A percentile compares a stretch with the other conserved stretches of the same genome.
Evolutionary conservation across 306 rosid species (phyloP).

Genomic region (Gynostemma pentaphyllum): DNA sequence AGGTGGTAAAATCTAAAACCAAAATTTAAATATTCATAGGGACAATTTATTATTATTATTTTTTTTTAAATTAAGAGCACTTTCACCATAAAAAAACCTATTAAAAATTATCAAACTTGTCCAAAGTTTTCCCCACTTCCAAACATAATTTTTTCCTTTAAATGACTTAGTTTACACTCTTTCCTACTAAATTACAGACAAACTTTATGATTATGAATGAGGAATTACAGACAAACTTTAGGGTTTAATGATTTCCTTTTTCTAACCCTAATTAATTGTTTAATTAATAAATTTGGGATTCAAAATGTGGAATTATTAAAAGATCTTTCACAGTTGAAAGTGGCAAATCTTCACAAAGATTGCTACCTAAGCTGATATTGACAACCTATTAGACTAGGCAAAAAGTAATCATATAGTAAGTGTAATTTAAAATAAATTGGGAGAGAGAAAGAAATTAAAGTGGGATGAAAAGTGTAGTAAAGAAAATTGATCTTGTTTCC

Average conservation of each 20-base stretch:
- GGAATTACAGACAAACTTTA: background rate
- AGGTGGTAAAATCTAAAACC: conserved; percentile 5
- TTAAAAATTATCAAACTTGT: background rate
- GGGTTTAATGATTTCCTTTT: background rate
- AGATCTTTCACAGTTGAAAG: conserved; percentile 20
- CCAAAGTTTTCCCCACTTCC: background rate
- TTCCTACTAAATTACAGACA: conserved; percentile 9
- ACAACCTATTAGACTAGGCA: conserved; percentile 8
- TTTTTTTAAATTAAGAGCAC: too few relatives aligned
- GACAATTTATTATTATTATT: too few relatives aligned
- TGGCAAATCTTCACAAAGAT: conserved; percentile 38
- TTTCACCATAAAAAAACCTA: conserved; percentile 1
- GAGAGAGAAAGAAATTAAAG: background rate
- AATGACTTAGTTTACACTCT: conserved; percentile 4
- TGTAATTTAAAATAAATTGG: background rate
- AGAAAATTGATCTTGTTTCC: background rate
- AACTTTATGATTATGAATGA: background rate
- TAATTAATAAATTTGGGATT: background rate
- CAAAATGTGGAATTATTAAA: conserved; percentile 12
- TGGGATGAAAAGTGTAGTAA: too few relatives aligned
- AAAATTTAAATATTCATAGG: too few relatives aligned
- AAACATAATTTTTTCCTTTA: background rate
- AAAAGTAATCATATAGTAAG: background rate
- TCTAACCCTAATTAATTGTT: background rate
- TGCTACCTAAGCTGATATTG: conserved; percentile 27